Evolutionary conservation across 352 stramenopile species (phyloP), one percentile per base, ranked within the genome.

Genomic region (Pythium rhizo-oryzae): DNA sequence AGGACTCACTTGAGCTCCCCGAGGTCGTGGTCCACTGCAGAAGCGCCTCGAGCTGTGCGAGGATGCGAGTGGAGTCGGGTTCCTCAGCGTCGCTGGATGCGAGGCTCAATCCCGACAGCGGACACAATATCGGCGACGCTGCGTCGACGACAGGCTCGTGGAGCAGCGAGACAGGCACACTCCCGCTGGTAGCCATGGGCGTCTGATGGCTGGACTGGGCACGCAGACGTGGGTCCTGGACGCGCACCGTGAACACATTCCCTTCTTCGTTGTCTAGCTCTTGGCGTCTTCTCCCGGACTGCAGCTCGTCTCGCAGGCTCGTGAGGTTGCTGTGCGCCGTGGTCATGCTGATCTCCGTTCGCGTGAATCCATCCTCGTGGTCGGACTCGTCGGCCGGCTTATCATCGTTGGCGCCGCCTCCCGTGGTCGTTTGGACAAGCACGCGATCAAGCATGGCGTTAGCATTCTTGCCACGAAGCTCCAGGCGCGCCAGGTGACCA

Each of bases 401-500:
- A 33, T 67, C 35, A 0, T 56, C 18, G 5, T 35, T n/a, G 5
- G 53, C 49, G 52, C 39, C 19, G 46, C 15, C 23, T 23, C 25
- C 8, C 15, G 49, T 11, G 28, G 6, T 33, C 6, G 28, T 33
- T 21, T 19, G 25, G 35, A 18, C 62, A 28, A 67, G 61, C n/a
- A 66, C 30, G 46, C 60, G 60, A 5, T 58, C 54, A 1, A 91
- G 8, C 16, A 93, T 57, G 37, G 72, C 69, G 35, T 84, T 66
- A 1, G 79, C 75, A 7, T 68, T 39, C 71, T 76, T 78, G n/a
- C 86, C 86, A 37, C 86, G 84, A 24, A 94, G 62, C 62, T 89
- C 81, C 18, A 94, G 76, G 0, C 84, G 79, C 47, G 78, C 81
- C 12, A 94, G 33, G 23, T 91, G 75, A 19, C 86, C 86, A 13